phyloP scores from a whole-genome alignment of 2,329 filamentous ascomycete species.

The Proliferodiscus dingleyae region DNA sequence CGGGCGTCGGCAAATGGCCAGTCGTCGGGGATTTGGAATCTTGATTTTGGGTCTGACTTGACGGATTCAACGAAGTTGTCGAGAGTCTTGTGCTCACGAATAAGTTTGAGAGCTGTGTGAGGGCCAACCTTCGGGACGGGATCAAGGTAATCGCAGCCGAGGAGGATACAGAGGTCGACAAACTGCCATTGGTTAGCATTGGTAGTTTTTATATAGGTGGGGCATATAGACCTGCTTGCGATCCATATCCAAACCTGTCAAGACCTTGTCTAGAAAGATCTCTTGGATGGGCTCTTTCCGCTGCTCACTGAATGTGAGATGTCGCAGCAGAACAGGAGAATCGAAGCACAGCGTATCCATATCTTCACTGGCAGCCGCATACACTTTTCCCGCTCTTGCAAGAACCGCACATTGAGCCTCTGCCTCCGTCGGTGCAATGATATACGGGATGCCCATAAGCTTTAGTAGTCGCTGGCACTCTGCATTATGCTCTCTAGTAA shows the following conservation, averaged over 20 bases:
- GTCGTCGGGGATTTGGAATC: constrained; percentile 85
- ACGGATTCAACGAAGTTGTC: constrained; percentile 83
- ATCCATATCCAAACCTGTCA: constrained; percentile 86
- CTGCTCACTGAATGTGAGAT: constrained; percentile 96
- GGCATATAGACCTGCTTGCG: constrained; percentile 61
- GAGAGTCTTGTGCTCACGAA: constrained; percentile 83
- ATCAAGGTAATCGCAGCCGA: constrained; percentile 96
- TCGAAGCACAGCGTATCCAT: constrained; percentile 99
- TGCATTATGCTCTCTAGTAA: constrained; percentile 93
- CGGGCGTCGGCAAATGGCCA: constrained; percentile 94
- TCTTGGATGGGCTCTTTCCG: constrained; percentile 97
- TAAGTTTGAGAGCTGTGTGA: constrained; percentile 85
- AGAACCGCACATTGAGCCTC: constrained; percentile 94
- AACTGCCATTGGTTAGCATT: constrained; percentile 54
- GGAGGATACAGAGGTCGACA: constrained; percentile 93
- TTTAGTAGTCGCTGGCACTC: constrained; percentile 89
- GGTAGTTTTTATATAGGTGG: not conserved
- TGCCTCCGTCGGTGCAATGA: constrained; percentile 92
- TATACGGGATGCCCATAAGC: constrained; percentile 94
- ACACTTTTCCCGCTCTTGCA: constrained; percentile 88
- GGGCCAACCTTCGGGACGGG: constrained; percentile 93
- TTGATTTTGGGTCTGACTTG: constrained; percentile 69
- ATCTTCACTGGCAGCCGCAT: constrained; percentile 93
- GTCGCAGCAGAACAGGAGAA: constrained; percentile 80
- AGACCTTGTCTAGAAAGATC: constrained; percentile 79